Conservation (phyloP, 192 early-diverging fungal genomes). For the Podila horticola region DNA sequence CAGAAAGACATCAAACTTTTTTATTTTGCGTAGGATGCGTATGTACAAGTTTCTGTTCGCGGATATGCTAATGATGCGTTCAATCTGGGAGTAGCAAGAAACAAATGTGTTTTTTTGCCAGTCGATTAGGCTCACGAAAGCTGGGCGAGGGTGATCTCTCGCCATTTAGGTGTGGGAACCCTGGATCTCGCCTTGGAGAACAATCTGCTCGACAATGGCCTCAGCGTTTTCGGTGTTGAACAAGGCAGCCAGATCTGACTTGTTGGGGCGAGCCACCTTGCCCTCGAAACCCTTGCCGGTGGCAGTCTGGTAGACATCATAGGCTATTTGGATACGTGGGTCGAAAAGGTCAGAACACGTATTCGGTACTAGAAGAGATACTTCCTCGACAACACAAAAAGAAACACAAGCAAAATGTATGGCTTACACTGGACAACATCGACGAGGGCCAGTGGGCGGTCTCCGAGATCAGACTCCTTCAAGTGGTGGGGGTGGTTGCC, state of each 20-base stretch:
- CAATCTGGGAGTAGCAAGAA: not conserved
- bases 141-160: not conserved
- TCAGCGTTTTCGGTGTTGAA: slow-evolving; percentile 35
- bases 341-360: not conserved
- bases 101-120: not conserved
- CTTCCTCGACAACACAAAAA: not conserved
- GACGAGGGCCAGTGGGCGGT: slow-evolving; percentile 21
- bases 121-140: no score
- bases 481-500: slow-evolving; percentile 2
- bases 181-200: slow-evolving; percentile 43
- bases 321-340: slow-evolving; percentile 7
- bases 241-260: slow-evolving; percentile 22
- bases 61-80: not conserved
- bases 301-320: slow-evolving; percentile 24
- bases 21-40: not conserved
- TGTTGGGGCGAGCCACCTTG: slow-evolving; percentile 18
- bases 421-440: slow-evolving; percentile 45
- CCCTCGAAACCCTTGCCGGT: slow-evolving; percentile 39
- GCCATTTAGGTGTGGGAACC: not conserved
- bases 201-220: slow-evolving; percentile 25
- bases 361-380: not conserved
- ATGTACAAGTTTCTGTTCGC: not conserved
- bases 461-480: slow-evolving; percentile 1
- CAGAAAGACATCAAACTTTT: no score
- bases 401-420: not conserved